Percentiles rank a stretch among this genome's conserved stretches.
These are phyloP conservation scores for Camellia lanceoleosa DNA, from an alignment of 148 eudicot species.

Conservation along the genomic window DNA sequence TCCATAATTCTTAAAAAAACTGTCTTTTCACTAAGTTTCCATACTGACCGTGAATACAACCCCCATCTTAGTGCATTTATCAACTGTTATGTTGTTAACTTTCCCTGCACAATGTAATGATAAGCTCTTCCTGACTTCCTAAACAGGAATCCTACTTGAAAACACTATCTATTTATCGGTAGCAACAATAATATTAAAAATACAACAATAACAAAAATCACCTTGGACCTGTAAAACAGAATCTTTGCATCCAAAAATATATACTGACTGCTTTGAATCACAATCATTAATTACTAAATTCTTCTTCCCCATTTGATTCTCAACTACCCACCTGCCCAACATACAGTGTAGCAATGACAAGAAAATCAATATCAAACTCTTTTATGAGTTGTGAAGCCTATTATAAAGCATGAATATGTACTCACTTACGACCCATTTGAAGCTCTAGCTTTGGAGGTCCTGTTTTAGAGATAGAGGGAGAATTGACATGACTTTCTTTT, in stretches of 20 bases:
- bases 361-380: background rate
- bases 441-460: slow-evolving; percentile 95
- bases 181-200: background rate
- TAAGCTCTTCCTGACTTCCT: slow-evolving; percentile 14
- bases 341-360: slow-evolving; percentile 8
- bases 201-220: slow-evolving; percentile 20
- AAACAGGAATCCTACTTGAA: background rate
- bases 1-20: background rate
- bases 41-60: slow-evolving; percentile 70
- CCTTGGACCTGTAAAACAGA: slow-evolving; percentile 90
- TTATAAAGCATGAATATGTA: slow-evolving; percentile 11
- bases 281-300: slow-evolving; percentile 79
- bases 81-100: slow-evolving; percentile 90
- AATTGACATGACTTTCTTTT: slow-evolving; percentile 45
- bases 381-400: background rate
- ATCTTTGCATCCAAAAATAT: slow-evolving; percentile 87
- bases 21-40: background rate
- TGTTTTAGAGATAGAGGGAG: slow-evolving; percentile 58
- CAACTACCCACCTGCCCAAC: slow-evolving; percentile 81
- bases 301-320: slow-evolving; percentile 79
- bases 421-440: slow-evolving; percentile 98
- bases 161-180: background rate
- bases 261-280: slow-evolving; percentile 87
- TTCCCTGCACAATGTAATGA: slow-evolving; percentile 58
- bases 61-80: slow-evolving; percentile 94